Evolutionary conservation across 2,329 filamentous ascomycete genomes (phyloP).

Genomic region (Exophiala dermatitidis): DNA sequence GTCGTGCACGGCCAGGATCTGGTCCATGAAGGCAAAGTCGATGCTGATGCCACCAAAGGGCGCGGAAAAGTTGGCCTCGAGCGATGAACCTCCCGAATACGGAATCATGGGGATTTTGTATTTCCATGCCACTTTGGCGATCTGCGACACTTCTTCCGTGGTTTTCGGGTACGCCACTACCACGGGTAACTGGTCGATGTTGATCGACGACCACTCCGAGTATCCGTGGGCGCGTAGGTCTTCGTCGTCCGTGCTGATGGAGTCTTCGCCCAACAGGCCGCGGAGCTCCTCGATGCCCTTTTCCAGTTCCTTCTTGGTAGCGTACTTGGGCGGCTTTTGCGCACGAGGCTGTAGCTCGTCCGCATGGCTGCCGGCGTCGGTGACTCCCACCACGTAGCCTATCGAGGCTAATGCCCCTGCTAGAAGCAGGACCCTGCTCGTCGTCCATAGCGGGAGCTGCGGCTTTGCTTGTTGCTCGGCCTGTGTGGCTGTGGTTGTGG

Average conservation of each 20-base stretch:
- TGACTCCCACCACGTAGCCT: slow-evolving; percentile 47
- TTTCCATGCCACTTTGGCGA: slow-evolving; percentile 66
- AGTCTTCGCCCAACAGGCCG: slow-evolving; percentile 48
- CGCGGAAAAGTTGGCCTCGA: slow-evolving; percentile 86
- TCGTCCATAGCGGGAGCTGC: slow-evolving; percentile 34
- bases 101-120: slow-evolving; percentile 78
- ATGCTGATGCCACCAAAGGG: slow-evolving; percentile 82
- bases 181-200: slow-evolving; percentile 56
- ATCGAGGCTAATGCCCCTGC: slow-evolving; percentile 45
- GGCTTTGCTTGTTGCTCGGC: slow-evolving; percentile 4
- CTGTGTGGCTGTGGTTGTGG: background rate
- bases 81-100: slow-evolving; percentile 75
- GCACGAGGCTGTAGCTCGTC: slow-evolving; percentile 26
- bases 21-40: slow-evolving; percentile 82
- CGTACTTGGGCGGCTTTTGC: slow-evolving; percentile 33
- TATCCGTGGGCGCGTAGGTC: slow-evolving; percentile 59
- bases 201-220: slow-evolving; percentile 65
- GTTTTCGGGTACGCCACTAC: slow-evolving; percentile 58
- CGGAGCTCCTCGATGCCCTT: slow-evolving; percentile 51
- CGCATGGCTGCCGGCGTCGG: slow-evolving; percentile 33
- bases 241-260: slow-evolving; percentile 57
- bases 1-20: slow-evolving; percentile 69
- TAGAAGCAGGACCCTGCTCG: slow-evolving; percentile 42
- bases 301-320: slow-evolving; percentile 34
- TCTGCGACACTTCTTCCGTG: slow-evolving; percentile 57